Evolutionary conservation across 805 yeast species (phyloP).

Genomic region (Candida multigemmis): DNA sequence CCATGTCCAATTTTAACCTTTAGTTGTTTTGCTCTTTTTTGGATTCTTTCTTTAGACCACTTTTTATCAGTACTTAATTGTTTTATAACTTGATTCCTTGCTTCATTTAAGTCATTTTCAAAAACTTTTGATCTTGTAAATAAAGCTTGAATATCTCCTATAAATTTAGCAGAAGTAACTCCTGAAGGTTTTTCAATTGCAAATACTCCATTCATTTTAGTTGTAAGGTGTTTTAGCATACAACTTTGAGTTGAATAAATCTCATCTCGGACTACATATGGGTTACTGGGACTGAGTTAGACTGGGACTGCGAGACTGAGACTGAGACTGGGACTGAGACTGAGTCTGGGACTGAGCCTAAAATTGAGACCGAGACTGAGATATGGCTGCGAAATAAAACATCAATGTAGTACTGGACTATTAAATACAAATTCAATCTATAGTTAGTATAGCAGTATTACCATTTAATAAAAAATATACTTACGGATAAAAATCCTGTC

Average conservation of each 20-base stretch:
- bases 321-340: no score
- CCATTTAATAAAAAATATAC: slow-evolving; percentile 7
- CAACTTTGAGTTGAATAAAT: no score
- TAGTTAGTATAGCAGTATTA: slow-evolving; percentile 6
- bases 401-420: no score
- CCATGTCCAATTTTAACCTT: slow-evolving; percentile 95
- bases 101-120: slow-evolving; percentile 40
- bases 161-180: slow-evolving; percentile 65
- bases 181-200: slow-evolving; percentile 90
- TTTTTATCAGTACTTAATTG: slow-evolving; percentile 28
- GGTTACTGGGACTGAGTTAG: no score
- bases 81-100: slow-evolving; percentile 35
- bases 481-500: slow-evolving; percentile 22
- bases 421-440: no score
- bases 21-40: slow-evolving; percentile 40
- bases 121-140: slow-evolving; percentile 56
- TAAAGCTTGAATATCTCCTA: slow-evolving; percentile 54
- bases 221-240: slow-evolving; percentile 2
- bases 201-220: slow-evolving; percentile 78
- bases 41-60: slow-evolving; percentile 38
- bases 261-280: no score
- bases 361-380: no score
- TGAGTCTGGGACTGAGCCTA: no score
- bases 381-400: no score
- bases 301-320: no score